Base-by-base conservation (phyloP, 768 basidiomycete genomes). In the Mycena vitilis region DNA sequence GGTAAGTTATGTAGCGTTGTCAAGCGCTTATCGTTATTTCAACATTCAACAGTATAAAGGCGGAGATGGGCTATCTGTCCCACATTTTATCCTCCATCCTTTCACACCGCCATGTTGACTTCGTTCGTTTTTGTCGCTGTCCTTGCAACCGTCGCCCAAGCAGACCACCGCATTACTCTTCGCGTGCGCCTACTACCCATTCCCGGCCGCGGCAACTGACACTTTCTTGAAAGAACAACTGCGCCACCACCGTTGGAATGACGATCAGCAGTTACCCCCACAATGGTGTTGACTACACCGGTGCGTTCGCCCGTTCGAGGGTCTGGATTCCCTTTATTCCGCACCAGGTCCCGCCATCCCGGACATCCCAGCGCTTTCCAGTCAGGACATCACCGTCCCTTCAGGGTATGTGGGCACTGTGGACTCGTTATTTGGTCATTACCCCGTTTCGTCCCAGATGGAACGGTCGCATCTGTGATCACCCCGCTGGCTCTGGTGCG, bases 381-480 rank as follows among this genome's bases (percentile, higher is more conserved):
- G 56, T 23, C 6, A 18, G 10, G 49, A 38, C 22, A 8, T 65
- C 23, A 57, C 22, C 25, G 64, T 65, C 12, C 64, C 55, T 11
- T 51, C 12, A 22, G 47, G 64, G 48, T 56, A 42, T 30, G 30
- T 30, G 5, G 4, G 49, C 1, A 7, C 16, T 36, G 9, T 48
- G 47, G 11, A 36, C 12, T 40, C 42, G n/a, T 45, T 18, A 0
- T 48, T 4, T 36, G 2, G 2, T n/a, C 44, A 7, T 34, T 10
- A 36, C 44, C 20, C 2, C 34, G 15, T 36, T 5, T 30, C 11
- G 15, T 30, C 5, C 20, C 30, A 59, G 58, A 45, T 60, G 59
- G 59, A 60, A 60, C 37, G 59, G 59, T 47, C 64, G 64, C n/a
- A 65, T 65, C 48, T 65, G 64, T 51, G 64, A 65, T 45, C 64